These are phyloP conservation scores for Scedosporium boydii DNA, from an alignment of 2,329 filamentous ascomycete genomes.

Conservation along the genomic window DNA sequence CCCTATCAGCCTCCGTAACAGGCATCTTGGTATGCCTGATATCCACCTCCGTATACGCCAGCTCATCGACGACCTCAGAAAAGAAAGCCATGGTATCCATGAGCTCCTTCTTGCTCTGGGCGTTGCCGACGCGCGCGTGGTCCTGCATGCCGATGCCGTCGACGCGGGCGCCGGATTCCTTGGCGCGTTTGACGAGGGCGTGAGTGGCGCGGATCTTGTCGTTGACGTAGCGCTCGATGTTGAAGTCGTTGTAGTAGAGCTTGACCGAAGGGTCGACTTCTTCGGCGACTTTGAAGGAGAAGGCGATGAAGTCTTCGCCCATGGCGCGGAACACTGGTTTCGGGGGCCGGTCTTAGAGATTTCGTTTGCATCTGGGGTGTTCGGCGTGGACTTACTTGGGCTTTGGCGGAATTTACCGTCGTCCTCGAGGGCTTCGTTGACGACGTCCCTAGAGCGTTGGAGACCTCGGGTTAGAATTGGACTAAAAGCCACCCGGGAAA, in stretches of 20 bases:
- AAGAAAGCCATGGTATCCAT: slow-evolving; percentile 34
- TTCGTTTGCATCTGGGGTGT: neutral
- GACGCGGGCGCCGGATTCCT: slow-evolving; percentile 35
- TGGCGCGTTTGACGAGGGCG: slow-evolving; percentile 26
- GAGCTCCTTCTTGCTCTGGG: slow-evolving; percentile 29
- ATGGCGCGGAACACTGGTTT: slow-evolving; percentile 19
- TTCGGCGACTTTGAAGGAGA: slow-evolving; percentile 40
- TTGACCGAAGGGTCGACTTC: slow-evolving; percentile 38
- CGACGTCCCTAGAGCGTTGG: slow-evolving; percentile 2
- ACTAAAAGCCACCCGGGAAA: neutral
- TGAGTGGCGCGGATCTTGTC: slow-evolving; percentile 27
- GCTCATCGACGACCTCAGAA: slow-evolving; percentile 31
- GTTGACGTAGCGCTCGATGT: slow-evolving; percentile 31
- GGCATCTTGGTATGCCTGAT: slow-evolving; percentile 36
- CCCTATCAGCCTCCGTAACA: slow-evolving; percentile 23
- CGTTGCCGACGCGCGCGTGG: slow-evolving; percentile 40
- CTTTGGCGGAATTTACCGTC: slow-evolving; percentile 5
- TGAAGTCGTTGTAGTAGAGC: slow-evolving; percentile 40
- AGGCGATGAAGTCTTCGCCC: slow-evolving; percentile 40
- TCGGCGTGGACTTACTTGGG: slow-evolving; percentile 1
- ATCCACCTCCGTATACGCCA: slow-evolving; percentile 30
- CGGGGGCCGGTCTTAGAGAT: neutral
- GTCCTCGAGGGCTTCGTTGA: slow-evolving; percentile 6
- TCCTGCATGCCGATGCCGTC: slow-evolving; percentile 47
- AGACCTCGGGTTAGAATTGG: neutral